Evolutionary conservation across 208 protist genomes (phyloP), one percentile per base, ranked within the genome.

Genomic region (Leishmania martiniquensis): DNA sequence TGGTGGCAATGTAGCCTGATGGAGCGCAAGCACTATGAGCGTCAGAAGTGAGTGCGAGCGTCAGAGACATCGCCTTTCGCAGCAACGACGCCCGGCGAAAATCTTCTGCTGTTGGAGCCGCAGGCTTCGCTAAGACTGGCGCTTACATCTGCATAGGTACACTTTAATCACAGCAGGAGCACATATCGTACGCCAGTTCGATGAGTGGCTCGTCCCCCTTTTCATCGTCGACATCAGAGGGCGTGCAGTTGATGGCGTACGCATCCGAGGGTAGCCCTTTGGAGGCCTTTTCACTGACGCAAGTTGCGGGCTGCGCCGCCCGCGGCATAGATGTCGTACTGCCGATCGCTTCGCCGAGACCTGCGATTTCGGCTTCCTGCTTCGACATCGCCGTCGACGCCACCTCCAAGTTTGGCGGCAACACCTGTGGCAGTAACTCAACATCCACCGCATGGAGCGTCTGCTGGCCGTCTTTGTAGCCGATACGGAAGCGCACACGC

Each of bases 391-490:
- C 4, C 45, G 76, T 39, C 57, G 22, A 47, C 10, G 57, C 25
- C 37, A 65, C 44, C 67, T 76, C 74, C 47, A 70, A 10, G 4
- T 32, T 54, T 1, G 52, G 52, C 6, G 76, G 76, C 1, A 78
- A 7, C 47, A 81, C 69, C 68, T 85, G 82, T 37, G 71, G 82
- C 69, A 88, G 75, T 32, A 84, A 74, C 71, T 86, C 75, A 47
- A 93, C 86, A 47, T 86, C 81, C n/a, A 89, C 80, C 13, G 89
- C 89, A 66, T 91, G 89, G 62, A 85, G 77, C 4, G 76, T 84
- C 44, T 82, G 66, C 67, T 88, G 83, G n/a, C 86, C 85, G 39
- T 82, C 81, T 34, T 90, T 74, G 72, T 85, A 83, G 57, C 87
- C 85, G 37, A 91, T 76, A n/a, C 78, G 75, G 75, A 93, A 93